Base-by-base conservation (phyloP, 2,329 filamentous ascomycete genomes). In the Thermomyces lanuginosus region DNA sequence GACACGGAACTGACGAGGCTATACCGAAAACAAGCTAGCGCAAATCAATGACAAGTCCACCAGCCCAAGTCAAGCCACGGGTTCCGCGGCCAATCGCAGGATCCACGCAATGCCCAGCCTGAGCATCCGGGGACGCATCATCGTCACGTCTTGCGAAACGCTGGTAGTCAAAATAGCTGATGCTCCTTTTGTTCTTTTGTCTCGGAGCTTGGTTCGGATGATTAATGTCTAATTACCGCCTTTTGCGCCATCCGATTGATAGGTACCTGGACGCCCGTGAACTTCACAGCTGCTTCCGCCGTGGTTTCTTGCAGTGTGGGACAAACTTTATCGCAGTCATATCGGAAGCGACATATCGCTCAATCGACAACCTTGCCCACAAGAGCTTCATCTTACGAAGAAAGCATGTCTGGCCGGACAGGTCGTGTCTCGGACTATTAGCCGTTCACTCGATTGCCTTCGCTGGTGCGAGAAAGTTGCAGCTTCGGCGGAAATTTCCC, bases 231-330 rank as follows among this genome's bases (percentile, higher is more conserved):
- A n/a, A n/a, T n/a, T n/a, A n/a, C n/a, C n/a, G n/a, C n/a, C n/a
- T n/a, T n/a, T n/a, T n/a, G n/a, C n/a, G n/a, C n/a, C n/a, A n/a
- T n/a, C n/a, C n/a, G n/a, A n/a, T n/a, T n/a, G n/a, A n/a, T n/a
- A n/a, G n/a, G n/a, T 17, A 9, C 12, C 22, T 24, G 22, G 8
- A 12, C 3, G 12, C 14, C 4, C 22, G 4, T 15, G 24, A 9
- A 18, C 24, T 26, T 26, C 16, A 17, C 24, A 17, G 12, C 20
- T 13, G 3, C 9, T 4, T 15, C 22, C 17, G 22, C 16, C 28
- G 30, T 32, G 30, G 30, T 27, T 22, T 23, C 30, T 22, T 12
- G 17, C 15, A 13, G 22, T 29, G 30, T 22, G 26, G 26, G 29
- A 23, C 30, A 18, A 22, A 21, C 21, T 25, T 28, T 26, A 20